Conservation (phyloP, 139 green algal species). For the Chlamydomonas sp. region DNA sequence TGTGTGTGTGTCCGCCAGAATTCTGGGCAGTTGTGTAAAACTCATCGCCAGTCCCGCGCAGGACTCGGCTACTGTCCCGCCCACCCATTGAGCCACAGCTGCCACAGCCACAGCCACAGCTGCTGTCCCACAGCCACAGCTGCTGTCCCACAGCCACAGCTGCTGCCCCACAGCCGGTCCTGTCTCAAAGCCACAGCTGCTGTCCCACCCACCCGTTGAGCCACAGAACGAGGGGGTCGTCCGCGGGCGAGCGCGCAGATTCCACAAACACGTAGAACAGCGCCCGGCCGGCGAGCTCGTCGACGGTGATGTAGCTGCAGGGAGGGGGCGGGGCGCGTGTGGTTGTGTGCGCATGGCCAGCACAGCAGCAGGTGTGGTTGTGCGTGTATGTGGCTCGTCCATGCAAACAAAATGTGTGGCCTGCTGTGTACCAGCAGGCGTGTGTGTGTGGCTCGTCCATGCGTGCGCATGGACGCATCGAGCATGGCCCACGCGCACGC, state of each 20-base stretch:
- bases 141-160: too few relatives aligned
- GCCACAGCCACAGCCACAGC: too few relatives aligned
- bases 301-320: slow-evolving; percentile 77
- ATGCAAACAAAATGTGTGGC: neutral
- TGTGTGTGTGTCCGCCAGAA: too few relatives aligned
- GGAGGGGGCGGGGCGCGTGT: too few relatives aligned
- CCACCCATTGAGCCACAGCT: too few relatives aligned
- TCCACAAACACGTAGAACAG: slow-evolving; percentile 70
- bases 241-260: slow-evolving; percentile 1
- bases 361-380: neutral
- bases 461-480: neutral
- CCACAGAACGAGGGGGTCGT: slow-evolving; percentile 61
- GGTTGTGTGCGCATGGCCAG: neutral
- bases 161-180: too few relatives aligned
- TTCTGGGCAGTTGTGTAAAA: too few relatives aligned
- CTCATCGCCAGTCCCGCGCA: too few relatives aligned
- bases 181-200: too few relatives aligned
- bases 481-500: neutral
- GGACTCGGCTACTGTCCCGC: too few relatives aligned
- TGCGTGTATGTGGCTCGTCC: neutral
- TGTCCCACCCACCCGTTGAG: slow-evolving; percentile 64
- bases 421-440: neutral
- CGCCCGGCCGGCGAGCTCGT: slow-evolving; percentile 51
- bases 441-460: neutral
- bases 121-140: too few relatives aligned